Conservation (phyloP, 148 eudicot genomes). For the Polygonum maritimum region DNA sequence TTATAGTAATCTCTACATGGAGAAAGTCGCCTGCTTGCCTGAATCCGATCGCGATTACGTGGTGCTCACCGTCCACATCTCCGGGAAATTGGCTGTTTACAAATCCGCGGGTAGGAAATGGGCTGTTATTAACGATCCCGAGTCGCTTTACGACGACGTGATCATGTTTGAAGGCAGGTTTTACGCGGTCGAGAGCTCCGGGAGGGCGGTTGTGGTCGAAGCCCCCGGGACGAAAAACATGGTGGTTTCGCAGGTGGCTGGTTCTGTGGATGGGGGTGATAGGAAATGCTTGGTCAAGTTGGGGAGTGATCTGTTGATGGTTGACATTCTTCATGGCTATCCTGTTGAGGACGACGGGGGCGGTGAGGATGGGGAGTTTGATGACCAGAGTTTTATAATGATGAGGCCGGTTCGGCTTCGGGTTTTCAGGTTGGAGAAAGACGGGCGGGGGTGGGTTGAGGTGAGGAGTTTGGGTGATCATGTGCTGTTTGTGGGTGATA, state of each 20-base stretch:
- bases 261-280: slow-evolving; percentile 62
- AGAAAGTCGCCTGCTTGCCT: slow-evolving; percentile 46
- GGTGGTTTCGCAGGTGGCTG: slow-evolving; percentile 28
- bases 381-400: slow-evolving; percentile 21
- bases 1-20: slow-evolving; percentile 42
- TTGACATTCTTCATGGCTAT: slow-evolving; percentile 56
- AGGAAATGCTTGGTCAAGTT: slow-evolving; percentile 56
- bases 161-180: slow-evolving; percentile 37
- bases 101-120: slow-evolving; percentile 40
- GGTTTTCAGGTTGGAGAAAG: slow-evolving; percentile 53
- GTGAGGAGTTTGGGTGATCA: slow-evolving; percentile 48
- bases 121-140: slow-evolving; percentile 39
- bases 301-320: slow-evolving; percentile 46
- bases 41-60: slow-evolving; percentile 22
- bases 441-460: slow-evolving; percentile 43
- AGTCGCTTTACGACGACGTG: slow-evolving; percentile 62
- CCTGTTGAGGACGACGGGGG: slow-evolving; percentile 17
- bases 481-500: slow-evolving; percentile 59
- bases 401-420: slow-evolving; percentile 49
- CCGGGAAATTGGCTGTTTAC: slow-evolving; percentile 59
- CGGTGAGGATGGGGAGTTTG: slow-evolving; percentile 41
- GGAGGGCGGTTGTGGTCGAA: slow-evolving; percentile 39
- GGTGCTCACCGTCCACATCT: slow-evolving; percentile 57
- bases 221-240: slow-evolving; percentile 10
- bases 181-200: slow-evolving; percentile 63